Conservation (phyloP, 169 alveolate species). For the Cyclospora cayetanensis region DNA sequence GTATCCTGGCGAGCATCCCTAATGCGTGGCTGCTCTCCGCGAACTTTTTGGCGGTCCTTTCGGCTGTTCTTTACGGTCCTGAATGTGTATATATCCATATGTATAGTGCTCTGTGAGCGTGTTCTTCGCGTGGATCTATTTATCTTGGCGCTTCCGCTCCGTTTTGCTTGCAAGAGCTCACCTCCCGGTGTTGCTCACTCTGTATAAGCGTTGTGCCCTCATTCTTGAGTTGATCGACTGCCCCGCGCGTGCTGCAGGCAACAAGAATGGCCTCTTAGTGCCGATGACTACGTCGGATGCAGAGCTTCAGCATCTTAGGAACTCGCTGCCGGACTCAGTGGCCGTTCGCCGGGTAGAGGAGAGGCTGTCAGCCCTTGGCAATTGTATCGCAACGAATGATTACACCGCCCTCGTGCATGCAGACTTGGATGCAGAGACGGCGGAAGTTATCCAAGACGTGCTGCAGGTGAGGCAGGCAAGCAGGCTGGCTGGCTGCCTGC, state of each 20-base stretch:
- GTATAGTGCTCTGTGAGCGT: too few species aligned
- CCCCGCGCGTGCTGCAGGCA: conserved; percentile 82
- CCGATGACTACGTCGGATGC: conserved; percentile 98
- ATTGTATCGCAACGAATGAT: conserved; percentile 98
- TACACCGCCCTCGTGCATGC: conserved; percentile 98
- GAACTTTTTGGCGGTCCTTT: too few species aligned
- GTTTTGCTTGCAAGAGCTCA: too few species aligned
- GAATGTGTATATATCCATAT: too few species aligned
- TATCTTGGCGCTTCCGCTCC: neutral
- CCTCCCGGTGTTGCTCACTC: too few species aligned
- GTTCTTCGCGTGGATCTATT: neutral
- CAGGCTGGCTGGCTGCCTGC: too few species aligned
- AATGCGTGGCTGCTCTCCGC: too few species aligned
- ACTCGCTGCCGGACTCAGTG: conserved; percentile 95
- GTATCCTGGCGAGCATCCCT: too few species aligned
- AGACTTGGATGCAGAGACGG: conserved; percentile 98
- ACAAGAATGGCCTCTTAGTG: conserved; percentile 96
- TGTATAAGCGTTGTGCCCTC: too few species aligned
- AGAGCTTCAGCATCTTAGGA: conserved; percentile 96
- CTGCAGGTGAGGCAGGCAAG: conserved; percentile 71
- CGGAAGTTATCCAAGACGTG: conserved; percentile 97
- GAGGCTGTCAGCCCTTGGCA: conserved; percentile 98
- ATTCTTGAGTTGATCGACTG: neutral
- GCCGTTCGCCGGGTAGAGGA: conserved; percentile 97
- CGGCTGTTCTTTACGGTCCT: too few species aligned